Evolutionary conservation across 2,329 filamentous ascomycete genomes (phyloP).

Genomic region (Phymatotrichopsis omnivora): DNA sequence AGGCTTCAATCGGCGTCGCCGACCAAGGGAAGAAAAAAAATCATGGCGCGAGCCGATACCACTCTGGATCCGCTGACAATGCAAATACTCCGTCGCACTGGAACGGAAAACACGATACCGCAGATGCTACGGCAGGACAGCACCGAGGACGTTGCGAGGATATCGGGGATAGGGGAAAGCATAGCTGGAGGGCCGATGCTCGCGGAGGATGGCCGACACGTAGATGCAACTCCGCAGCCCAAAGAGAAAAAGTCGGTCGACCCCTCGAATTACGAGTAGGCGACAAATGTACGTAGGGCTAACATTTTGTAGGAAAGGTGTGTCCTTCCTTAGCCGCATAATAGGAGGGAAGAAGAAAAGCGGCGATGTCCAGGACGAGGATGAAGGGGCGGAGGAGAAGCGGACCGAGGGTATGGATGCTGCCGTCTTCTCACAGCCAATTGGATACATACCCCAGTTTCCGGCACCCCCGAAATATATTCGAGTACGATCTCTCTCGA

Average conservation of each 20-base stretch:
- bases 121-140: conserved; percentile 36
- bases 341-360: conserved; percentile 64
- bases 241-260: conserved; percentile 57
- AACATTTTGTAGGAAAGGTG: conserved; percentile 56
- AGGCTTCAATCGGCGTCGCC: conserved; percentile 17
- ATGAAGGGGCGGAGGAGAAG: conserved; percentile 53
- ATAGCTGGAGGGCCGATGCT: conserved; percentile 31
- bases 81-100: conserved; percentile 27
- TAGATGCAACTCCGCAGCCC: conserved; percentile 33
- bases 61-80: conserved; percentile 24
- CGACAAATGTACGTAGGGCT: conserved; percentile 13
- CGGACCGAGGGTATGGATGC: conserved; percentile 74
- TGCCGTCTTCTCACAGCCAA: conserved; percentile 66
- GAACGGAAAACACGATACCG: conserved; percentile 22
- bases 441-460: conserved; percentile 75
- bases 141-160: conserved; percentile 36
- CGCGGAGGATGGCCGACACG: conserved; percentile 31
- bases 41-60: conserved; percentile 9
- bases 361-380: conserved; percentile 45
- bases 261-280: conserved; percentile 11
- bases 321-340: conserved; percentile 82
- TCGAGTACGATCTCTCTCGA: conserved; percentile 34
- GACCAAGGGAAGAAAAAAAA: conserved; percentile 11
- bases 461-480: conserved; percentile 89
- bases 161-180: conserved; percentile 10